Evolutionary conservation across 257 asterid species (phyloP).

Genomic region (Fraxinus excelsior): DNA sequence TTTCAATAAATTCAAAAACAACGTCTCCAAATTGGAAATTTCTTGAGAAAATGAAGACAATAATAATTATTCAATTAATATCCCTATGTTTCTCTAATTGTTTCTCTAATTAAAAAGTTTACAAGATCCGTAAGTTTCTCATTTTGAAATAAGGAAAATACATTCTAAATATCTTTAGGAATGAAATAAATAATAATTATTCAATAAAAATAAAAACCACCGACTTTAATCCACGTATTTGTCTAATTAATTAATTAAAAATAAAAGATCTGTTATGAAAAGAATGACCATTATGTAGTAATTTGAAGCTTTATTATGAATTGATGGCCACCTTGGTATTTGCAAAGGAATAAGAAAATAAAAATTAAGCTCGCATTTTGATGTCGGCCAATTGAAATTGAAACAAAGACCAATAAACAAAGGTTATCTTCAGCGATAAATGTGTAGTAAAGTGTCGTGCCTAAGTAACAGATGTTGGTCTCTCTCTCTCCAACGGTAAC

Average conservation of each 20-base stretch:
- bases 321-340: conserved; percentile 32
- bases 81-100: conserved; percentile 40
- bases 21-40: conserved; percentile 7
- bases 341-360: conserved; percentile 26
- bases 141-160: neutral
- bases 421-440: conserved; percentile 21
- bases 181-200: neutral
- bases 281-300: conserved; percentile 40
- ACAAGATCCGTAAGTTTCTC: conserved; percentile 22
- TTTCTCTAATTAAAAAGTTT: conserved; percentile 7
- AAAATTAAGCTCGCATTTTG: conserved; percentile 42
- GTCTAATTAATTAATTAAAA: conserved; percentile 9
- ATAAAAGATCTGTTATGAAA: conserved; percentile 38
- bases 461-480: conserved; percentile 77
- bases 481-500: conserved; percentile 8
- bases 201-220: neutral
- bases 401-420: conserved; percentile 13
- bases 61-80: conserved; percentile 16
- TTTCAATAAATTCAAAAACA: neutral
- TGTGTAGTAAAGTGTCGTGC: conserved; percentile 35
- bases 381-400: conserved; percentile 17
- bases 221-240: neutral
- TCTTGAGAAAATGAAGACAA: conserved; percentile 12
- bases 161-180: neutral
- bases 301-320: conserved; percentile 25